Evolutionary conservation across 805 yeast species (phyloP), one percentile per base, ranked within the genome.

Genomic region (Teunomyces kruisii): DNA sequence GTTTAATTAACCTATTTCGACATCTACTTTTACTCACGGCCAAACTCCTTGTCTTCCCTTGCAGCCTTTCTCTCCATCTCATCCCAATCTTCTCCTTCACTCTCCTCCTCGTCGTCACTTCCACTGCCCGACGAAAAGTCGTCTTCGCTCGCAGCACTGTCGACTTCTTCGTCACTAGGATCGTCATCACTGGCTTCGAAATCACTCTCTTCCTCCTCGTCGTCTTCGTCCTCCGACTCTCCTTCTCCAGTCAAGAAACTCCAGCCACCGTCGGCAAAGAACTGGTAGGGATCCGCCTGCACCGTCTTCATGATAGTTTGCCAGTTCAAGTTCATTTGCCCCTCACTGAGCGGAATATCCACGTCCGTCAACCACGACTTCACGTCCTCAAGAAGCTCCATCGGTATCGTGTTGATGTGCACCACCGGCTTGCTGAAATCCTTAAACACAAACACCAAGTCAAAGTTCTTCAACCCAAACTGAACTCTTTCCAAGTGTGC

Each of bases 301-400:
- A 92, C 82, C 0, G 97, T 89, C 69, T 90, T 92, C 97, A 94
- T 92, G 61, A 94, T 91, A 17, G 90, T 84, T 10, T 83, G 75
- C 99, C 99, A 94, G 70, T 89, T 90, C 79, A 94, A 82, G 71
- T 92, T 92, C 70, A 94, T 86, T 37, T 96, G 91, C 43, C 97
- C 97, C 58, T 90, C 97, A 61, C 91, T 86, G 71, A 78, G 84
- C 31, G 99, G 96, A 51, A 94, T 86, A 64, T 94, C 99, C 60
- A 94, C 96, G 64, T 94, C 96, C n/a, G 96, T 88, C 48, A 94
- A 74, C 99, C 99, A 94, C 41, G 88, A 89, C 66, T 92, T 94
- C 50, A 94, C 87, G 61, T 87, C 92, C 62, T 94, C 99, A 45
- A 94, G 71, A 43, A 86, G 77, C 58, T 87, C 95, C 80, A 90